Evolutionary conservation across 164 flowering plant species (phyloP), one percentile per base, ranked within the genome.

Genomic region (Magnolia officinalis): DNA sequence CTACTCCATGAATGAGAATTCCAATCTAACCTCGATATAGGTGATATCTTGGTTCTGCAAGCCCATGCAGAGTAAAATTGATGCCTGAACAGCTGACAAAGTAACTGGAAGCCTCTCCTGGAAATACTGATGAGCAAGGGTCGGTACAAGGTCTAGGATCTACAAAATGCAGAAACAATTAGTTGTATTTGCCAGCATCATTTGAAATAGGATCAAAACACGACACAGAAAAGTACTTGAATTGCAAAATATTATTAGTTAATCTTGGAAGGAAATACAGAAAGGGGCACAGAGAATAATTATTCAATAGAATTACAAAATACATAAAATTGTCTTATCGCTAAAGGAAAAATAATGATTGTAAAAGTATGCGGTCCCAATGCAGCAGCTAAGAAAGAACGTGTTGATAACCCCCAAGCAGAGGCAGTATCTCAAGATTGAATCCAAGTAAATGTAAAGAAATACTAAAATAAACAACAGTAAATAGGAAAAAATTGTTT

Each of bases 41-140:
- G 92, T 82, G 75, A 90, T 49, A 73, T 87, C 81, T 70, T 83
- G 91, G 14, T 76, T 67, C 84, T 92, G 98, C 90, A 96, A 81
- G 61, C 98, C 97, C 75, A 88, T 81, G 82, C 94, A 89, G 24
- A 96, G 90, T 78, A 96, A 84, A 74, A 93, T 84, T 49, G 95
- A 86, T 70, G 92, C 92, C 84, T 94, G 97, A 64, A 81, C 85
- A 80, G 84, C 83, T 18, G 95, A 86, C 61, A 96, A 70, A 21
- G 89, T 74, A 72, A 94, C 93, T 20, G 97, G 98, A 81, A 96
- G 76, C 83, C 85, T 89, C 85, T 80, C 91, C 79, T 78, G 83
- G 79, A 91, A 93, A 82, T 91, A 96, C 21, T 80, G 82, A 50
- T 81, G 88, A 59, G 95, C 89, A 72, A 96, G 89, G 37, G 31